These are phyloP conservation scores for Chamaecrista fasciculata DNA, from an alignment of 306 rosid species.

Conservation along the genomic window DNA sequence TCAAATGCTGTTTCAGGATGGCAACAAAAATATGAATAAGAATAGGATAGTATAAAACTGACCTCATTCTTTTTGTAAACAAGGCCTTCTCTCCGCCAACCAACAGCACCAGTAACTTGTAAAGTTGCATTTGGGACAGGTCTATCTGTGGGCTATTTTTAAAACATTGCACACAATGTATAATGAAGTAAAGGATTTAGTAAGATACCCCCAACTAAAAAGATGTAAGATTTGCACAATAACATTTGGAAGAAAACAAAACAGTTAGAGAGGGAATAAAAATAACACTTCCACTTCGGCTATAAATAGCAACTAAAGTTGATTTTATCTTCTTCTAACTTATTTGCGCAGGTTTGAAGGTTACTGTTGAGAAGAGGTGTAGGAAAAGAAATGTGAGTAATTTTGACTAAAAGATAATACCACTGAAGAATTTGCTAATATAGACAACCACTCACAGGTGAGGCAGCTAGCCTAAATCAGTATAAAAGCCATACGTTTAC, in stretches of 20 bases:
- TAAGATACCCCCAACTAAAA: no score
- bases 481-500: neutral
- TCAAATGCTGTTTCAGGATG: conserved; percentile 19
- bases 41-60: conserved; percentile 6
- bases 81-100: conserved; percentile 97
- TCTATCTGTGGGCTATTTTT: conserved; percentile 61
- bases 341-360: neutral
- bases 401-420: neutral
- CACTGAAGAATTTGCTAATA: neutral
- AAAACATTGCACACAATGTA: conserved; percentile 8
- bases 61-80: conserved; percentile 88
- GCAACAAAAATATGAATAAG: conserved; percentile 15
- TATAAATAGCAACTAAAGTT: neutral
- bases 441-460: neutral
- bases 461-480: neutral
- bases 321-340: neutral
- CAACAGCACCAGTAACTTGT: conserved; percentile 96
- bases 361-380: neutral
- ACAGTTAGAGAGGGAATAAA: neutral
- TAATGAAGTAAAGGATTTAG: conserved; percentile 17
- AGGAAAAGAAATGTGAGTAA: neutral
- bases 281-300: neutral
- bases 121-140: conserved; percentile 91
- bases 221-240: neutral
- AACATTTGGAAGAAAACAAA: neutral